Evolutionary conservation across 225 moss, liverwort and hornwort genomes (phyloP), one percentile per base, ranked within the genome.

Genomic region (Thuidium tamariscinum): DNA sequence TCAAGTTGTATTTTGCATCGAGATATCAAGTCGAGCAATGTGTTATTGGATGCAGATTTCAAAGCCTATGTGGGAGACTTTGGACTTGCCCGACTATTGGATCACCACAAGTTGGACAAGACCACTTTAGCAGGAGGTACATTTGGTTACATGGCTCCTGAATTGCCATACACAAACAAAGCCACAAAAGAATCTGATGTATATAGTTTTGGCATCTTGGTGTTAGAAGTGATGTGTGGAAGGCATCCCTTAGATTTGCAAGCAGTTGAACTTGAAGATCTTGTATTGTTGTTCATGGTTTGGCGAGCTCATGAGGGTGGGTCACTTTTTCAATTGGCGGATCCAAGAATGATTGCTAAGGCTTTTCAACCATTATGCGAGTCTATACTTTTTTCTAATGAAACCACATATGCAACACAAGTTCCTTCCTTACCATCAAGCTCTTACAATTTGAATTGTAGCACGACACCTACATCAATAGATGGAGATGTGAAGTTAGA

Each of bases 381-480:
- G 3, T 16, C 3, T 16, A 5, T 2, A 46, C 6, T 2, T 10
- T 10, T 17, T 46, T 17, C 0, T 10, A 1, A 17, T 46, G 17
- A 72, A 39, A 2, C 4, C 23, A 7, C 25, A 68, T 39, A 13
- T 68, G 2, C 68, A 72, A 46, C n/a, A n/a, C 46, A 44, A 26
- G 46, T 27, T 46, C 29, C 29, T 26, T 16, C 16, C 0, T 27
- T 12, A 9, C 15, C 42, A 70, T 26, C 42, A 42, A 15, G 8
- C 0, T 26, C 42, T 42, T 26, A 16, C 16, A 42, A 26, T 15
- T 42, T 42, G 5, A 27, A 27, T 70, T 42, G 42, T 27, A 70
- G 9, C 9, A 41, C 1, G 0, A 1, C 1, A 70, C 16, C 16
- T 70, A 42, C 0, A 42, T 42, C 23, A 41, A 41, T 41, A 14